Evolutionary conservation across 1,284 basidiomycete genomes (phyloP).

Genomic region (Moesziomyces parantarcticus): DNA sequence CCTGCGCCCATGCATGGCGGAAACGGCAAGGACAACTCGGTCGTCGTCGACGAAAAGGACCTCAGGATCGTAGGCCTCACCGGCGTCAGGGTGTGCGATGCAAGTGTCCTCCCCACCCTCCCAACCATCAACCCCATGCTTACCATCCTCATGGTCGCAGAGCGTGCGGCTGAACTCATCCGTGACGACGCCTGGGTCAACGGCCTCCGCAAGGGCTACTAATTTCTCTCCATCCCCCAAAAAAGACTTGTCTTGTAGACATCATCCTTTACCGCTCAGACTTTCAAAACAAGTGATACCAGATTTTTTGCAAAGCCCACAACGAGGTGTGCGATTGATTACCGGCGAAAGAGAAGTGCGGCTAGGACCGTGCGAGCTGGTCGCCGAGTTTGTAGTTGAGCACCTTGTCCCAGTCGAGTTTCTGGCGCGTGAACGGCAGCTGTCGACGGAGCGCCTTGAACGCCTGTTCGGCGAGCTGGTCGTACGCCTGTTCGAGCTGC

Average conservation of each 20-base stretch:
- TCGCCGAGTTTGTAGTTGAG: slow-evolving; percentile 57
- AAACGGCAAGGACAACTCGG: slow-evolving; percentile 43
- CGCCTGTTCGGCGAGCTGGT: slow-evolving; percentile 56
- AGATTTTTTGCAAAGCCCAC: neutral
- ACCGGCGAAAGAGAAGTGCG: neutral
- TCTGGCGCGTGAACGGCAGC: slow-evolving; percentile 64
- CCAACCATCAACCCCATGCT: slow-evolving; percentile 64
- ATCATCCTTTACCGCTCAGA: too few species aligned
- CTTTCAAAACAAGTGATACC: neutral
- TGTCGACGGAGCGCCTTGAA: slow-evolving; percentile 63
- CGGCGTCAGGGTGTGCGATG: slow-evolving; percentile 65
- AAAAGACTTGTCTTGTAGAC: neutral
- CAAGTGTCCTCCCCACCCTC: slow-evolving; percentile 64
- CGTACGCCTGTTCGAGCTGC: slow-evolving; percentile 40
- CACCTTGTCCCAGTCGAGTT: slow-evolving; percentile 67
- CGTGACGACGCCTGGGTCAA: slow-evolving; percentile 58
- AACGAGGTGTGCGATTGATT: too few species aligned
- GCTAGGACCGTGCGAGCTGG: slow-evolving; percentile 42
- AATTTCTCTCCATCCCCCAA: slow-evolving; percentile 1
- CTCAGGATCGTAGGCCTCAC: slow-evolving; percentile 60
- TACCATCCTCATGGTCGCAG: slow-evolving; percentile 63
- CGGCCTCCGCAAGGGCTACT: slow-evolving; percentile 38
- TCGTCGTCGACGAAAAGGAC: slow-evolving; percentile 65
- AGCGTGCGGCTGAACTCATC: slow-evolving; percentile 66
- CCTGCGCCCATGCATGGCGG: slow-evolving; percentile 22